A percentile compares a stretch with the other conserved stretches of the same genome.
phyloP scores from a whole-genome alignment of 1,284 basidiomycete genomes.

The Entoloma clypeatum region DNA sequence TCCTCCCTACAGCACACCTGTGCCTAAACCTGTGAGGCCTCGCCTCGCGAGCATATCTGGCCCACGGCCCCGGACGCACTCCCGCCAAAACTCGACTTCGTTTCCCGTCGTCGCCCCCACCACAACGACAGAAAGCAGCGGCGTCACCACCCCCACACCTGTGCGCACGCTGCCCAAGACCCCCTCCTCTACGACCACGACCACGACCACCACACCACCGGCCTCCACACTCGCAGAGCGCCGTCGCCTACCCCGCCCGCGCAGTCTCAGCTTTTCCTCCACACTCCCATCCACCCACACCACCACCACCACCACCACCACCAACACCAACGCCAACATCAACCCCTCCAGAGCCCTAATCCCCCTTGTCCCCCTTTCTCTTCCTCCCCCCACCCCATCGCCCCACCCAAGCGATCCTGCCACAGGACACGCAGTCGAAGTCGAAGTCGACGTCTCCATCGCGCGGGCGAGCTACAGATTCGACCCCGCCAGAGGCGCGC shows the following conservation, averaged over 20 bases:
- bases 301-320: not conserved
- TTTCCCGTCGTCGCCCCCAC: slow-evolving; percentile 1
- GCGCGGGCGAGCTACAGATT: not conserved
- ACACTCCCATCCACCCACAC: not conserved
- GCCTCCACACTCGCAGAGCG: slow-evolving; percentile 15
- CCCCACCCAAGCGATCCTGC: not conserved
- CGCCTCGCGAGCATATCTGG: too few relatives aligned
- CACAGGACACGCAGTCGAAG: slow-evolving; percentile 2
- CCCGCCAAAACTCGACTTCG: not conserved
- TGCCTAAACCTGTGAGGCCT: too few relatives aligned
- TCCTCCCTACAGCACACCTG: too few relatives aligned
- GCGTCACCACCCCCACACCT: not conserved
- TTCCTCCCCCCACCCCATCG: not conserved
- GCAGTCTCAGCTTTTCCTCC: slow-evolving; percentile 19
- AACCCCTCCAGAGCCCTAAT: not conserved
- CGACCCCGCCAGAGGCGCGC: too few relatives aligned
- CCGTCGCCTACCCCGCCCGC: slow-evolving; percentile 23
- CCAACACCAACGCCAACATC: slow-evolving; percentile 7
- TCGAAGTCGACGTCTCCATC: not conserved
- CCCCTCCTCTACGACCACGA: too few relatives aligned
- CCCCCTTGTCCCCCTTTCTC: not conserved
- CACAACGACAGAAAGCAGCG: slow-evolving; percentile 2
- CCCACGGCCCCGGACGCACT: not conserved
- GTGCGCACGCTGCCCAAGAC: slow-evolving; percentile 3
- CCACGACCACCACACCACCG: too few relatives aligned